These are phyloP conservation scores for Polytrichum commune DNA, from an alignment of 225 moss, liverwort and hornwort species.

Conservation along the genomic window DNA sequence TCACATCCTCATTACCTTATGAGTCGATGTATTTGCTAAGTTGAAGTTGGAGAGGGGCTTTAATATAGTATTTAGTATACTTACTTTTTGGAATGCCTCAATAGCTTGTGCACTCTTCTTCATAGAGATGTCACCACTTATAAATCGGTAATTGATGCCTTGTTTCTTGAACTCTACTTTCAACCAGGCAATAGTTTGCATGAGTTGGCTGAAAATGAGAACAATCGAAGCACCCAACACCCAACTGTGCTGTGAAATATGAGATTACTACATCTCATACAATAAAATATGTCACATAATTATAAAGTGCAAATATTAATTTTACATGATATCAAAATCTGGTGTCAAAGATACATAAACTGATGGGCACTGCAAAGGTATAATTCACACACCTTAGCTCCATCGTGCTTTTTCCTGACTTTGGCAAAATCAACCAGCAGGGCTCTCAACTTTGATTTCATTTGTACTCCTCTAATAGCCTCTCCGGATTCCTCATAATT, in stretches of 20 bases:
- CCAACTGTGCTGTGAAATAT: too few species aligned
- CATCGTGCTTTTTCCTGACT: constrained; percentile 84
- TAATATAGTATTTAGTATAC: neutral
- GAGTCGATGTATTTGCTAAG: too few species aligned
- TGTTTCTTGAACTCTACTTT: constrained; percentile 97
- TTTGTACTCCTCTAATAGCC: constrained; percentile 74
- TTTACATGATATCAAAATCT: too few species aligned
- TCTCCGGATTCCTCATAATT: constrained; percentile 50
- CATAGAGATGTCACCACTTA: constrained; percentile 99
- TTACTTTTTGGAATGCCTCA: constrained; percentile 96
- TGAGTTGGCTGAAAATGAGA: constrained; percentile 96
- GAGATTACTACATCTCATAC: too few species aligned
- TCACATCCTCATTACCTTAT: too few species aligned
- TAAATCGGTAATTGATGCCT: constrained; percentile 91
- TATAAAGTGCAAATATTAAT: too few species aligned
- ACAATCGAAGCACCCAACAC: constrained; percentile 38
- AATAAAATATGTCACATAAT: too few species aligned
- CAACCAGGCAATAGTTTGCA: constrained; percentile 98
- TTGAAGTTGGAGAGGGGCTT: neutral
- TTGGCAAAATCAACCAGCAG: constrained; percentile 85
- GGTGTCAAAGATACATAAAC: too few species aligned
- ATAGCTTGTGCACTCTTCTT: constrained; percentile 98
- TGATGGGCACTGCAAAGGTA: neutral
- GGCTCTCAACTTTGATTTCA: constrained; percentile 91
- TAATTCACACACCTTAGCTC: constrained; percentile 66